These are phyloP conservation scores for Peronosclerospora sorghi DNA, from an alignment of 352 stramenopile genomes.

Conservation along the genomic window DNA sequence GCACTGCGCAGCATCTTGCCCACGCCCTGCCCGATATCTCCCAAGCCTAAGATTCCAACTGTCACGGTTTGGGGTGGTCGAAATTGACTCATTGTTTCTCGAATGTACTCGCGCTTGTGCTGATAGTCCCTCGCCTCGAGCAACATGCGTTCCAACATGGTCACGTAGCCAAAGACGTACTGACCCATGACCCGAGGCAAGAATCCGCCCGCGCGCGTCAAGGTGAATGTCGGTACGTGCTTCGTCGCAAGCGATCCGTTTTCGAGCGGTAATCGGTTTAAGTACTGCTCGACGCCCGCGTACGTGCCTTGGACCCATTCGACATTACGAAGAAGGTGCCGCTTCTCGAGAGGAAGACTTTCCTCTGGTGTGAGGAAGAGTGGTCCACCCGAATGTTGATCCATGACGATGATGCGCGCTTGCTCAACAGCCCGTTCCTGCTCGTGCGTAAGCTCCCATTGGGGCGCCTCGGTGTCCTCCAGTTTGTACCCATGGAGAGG, in stretches of 20 bases:
- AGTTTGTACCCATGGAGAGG: conserved; percentile 21
- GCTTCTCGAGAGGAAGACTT: conserved; percentile 18
- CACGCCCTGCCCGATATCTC: conserved; percentile 52
- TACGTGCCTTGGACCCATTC: conserved; percentile 45
- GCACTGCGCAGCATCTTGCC: conserved; percentile 32
- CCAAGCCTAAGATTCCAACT: conserved; percentile 41
- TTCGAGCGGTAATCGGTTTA: conserved; percentile 9
- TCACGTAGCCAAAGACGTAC: conserved; percentile 36
- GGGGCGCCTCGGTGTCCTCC: conserved; percentile 7
- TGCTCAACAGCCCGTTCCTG: conserved; percentile 19
- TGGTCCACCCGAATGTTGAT: conserved; percentile 32
- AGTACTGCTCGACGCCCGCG: conserved; percentile 33
- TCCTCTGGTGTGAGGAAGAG: conserved; percentile 25
- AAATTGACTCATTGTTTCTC: conserved; percentile 15
- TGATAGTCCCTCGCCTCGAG: conserved; percentile 26
- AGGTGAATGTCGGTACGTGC: conserved; percentile 17
- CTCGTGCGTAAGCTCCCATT: conserved; percentile 19
- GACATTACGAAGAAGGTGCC: conserved; percentile 27
- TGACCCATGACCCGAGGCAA: conserved; percentile 35
- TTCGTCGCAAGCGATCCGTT: neutral
- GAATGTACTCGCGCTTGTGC: conserved; percentile 17
- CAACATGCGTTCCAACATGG: conserved; percentile 31
- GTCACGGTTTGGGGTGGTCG: conserved; percentile 28
- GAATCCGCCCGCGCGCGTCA: conserved; percentile 36
- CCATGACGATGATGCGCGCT: conserved; percentile 22